Evolutionary conservation across 2,329 filamentous ascomycete genomes (phyloP), one percentile per base, ranked within the genome.

Genomic region (Trichoderma hamatum): DNA sequence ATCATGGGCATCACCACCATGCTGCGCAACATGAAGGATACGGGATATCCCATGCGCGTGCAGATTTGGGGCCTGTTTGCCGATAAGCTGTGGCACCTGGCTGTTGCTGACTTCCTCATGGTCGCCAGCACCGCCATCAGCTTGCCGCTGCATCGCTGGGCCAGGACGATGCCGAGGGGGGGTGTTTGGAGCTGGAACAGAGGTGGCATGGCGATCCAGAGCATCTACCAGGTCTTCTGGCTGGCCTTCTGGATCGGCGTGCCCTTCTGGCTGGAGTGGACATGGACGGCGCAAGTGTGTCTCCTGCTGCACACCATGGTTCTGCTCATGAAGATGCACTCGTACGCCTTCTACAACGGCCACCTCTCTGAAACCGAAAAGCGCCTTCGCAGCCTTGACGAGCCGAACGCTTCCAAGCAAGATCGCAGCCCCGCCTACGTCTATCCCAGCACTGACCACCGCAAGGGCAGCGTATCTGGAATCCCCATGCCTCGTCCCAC

Each of bases 251-350:
- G 95, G 95, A 89, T 96, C 70, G 85, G 86, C 77, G 89, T 94
- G 76, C 96, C 96, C 0, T 98, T 98, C 73, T 80, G 90, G 74
- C 84, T 96, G 10, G 86, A 91, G 63, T 99, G 96, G 96, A 92
- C 94, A 3, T 99, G 96, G 96, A 99, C 96, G 0, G 90, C 95
- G 3, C 96, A 98, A 77, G 96, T 99, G 49, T 99, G 96, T 79
- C 88, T 99, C 74, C 91, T 94, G 13, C 84, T 99, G 39, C 96
- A 99, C 80, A 91, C 94, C 54, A 89, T 99, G 80, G 91, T 93
- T 9, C 85, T 99, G 24, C 89, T 97, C 62, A 99, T 99, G 96
- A 99, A 99, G 84, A 96, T 98, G 89, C 96, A 99, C 79, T 97
- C 94, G 6, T 99, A 97, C 77, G 92, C 93, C 28, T 99, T 98